Evolutionary conservation across 805 yeast genomes (phyloP).

Genomic region (Lachancea sp.): DNA sequence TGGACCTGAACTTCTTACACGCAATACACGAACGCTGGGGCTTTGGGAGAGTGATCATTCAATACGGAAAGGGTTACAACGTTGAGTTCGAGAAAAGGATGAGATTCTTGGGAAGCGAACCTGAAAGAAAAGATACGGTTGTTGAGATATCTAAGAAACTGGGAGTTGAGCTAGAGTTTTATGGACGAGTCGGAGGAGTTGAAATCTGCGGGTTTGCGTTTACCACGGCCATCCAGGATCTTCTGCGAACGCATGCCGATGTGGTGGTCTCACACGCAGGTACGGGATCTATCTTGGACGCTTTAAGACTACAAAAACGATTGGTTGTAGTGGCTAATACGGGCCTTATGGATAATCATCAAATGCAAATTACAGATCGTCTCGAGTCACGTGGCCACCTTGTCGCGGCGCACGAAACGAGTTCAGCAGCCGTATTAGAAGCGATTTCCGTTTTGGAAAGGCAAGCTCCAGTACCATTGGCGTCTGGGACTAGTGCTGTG

Average conservation of each 20-base stretch:
- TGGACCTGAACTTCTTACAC: conserved; percentile 33
- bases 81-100: conserved; percentile 12
- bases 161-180: not conserved
- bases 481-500: conserved; percentile 12
- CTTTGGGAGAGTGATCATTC: conserved; percentile 43
- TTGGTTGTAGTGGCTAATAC: conserved; percentile 68
- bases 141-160: not conserved
- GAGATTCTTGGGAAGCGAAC: not conserved
- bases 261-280: conserved; percentile 84
- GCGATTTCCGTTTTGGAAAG: not conserved
- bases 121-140: not conserved
- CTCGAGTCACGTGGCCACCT: conserved; percentile 34
- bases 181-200: conserved; percentile 10
- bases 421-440: not conserved
- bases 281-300: conserved; percentile 86
- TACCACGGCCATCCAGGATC: conserved; percentile 36
- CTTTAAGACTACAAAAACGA: conserved; percentile 48
- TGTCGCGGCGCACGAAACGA: conserved; percentile 19
- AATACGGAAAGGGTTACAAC: conserved; percentile 47
- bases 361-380: conserved; percentile 64
- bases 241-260: conserved; percentile 40
- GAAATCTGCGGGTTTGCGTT: conserved; percentile 43
- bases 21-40: conserved; percentile 32
- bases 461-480: conserved; percentile 10
- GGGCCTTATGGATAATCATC: conserved; percentile 81